Percentiles rank a stretch among this genome's conserved stretches.
These are phyloP conservation scores for Ogataea ramenticola DNA, from an alignment of 805 yeast genomes.

Conservation along the genomic window DNA sequence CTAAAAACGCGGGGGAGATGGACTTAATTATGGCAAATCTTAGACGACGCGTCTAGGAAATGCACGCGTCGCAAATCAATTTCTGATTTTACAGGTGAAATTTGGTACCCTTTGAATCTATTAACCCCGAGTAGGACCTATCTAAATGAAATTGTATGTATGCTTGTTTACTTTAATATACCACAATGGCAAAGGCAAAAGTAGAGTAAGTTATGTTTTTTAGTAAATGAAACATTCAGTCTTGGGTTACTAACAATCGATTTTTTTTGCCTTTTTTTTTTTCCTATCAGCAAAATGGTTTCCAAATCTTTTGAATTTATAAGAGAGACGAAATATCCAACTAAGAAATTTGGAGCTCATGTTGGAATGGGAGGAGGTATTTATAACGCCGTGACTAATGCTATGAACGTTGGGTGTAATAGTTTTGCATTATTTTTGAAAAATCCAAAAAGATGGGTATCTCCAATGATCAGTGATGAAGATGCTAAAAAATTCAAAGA, in stretches of 20 bases:
- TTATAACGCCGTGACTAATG: slow-evolving; percentile 30
- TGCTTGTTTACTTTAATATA: too few species aligned
- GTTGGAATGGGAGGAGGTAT: slow-evolving; percentile 75
- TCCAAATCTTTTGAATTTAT: slow-evolving; percentile 25
- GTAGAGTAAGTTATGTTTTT: not conserved
- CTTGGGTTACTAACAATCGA: too few species aligned
- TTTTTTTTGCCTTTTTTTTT: too few species aligned
- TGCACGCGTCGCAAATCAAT: not conserved
- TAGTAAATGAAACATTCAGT: too few species aligned
- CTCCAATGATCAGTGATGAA: slow-evolving; percentile 63
- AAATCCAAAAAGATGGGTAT: slow-evolving; percentile 86
- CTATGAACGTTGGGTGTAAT: slow-evolving; percentile 53
- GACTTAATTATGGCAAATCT: too few species aligned
- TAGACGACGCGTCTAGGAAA: not conserved
- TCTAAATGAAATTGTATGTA: too few species aligned
- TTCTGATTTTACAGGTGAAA: not conserved
- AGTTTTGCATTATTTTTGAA: slow-evolving; percentile 88
- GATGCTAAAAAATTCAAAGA: slow-evolving; percentile 62
- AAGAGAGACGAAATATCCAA: slow-evolving; percentile 35
- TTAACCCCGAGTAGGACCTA: too few species aligned
- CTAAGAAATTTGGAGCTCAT: slow-evolving; percentile 77
- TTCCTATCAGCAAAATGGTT: not conserved
- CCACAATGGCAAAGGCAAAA: slow-evolving; percentile 1
- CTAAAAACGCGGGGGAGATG: too few species aligned
- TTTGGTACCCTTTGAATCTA: not conserved